A percentile compares a stretch with the other conserved stretches of the same genome.
phyloP scores from a whole-genome alignment of 345 rosid genomes.

The Cardamine occulta region DNA sequence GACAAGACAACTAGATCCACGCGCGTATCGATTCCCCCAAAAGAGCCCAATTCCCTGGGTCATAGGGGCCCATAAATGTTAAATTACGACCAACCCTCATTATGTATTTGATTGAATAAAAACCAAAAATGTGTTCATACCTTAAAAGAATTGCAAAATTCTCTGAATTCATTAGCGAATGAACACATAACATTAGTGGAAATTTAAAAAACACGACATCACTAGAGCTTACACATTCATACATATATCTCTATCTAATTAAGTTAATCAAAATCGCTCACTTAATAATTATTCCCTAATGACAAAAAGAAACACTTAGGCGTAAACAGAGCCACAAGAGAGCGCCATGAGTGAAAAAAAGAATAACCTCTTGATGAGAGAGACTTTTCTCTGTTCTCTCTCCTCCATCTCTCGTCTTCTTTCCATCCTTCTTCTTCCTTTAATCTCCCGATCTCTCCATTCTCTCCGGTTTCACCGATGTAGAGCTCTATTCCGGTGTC shows the following conservation, averaged over 20 bases:
- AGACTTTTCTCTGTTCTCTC: too few relatives aligned
- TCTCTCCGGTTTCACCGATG: too few relatives aligned
- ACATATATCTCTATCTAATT: conserved; percentile 23
- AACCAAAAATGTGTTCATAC: not conserved
- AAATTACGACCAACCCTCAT: not conserved
- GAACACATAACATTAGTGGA: conserved; percentile 36
- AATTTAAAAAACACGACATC: not conserved
- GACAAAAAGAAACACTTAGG: conserved; percentile 35
- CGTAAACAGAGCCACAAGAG: conserved; percentile 79
- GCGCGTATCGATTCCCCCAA: conserved; percentile 28
- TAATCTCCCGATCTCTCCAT: too few relatives aligned
- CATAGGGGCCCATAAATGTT: conserved; percentile 2
- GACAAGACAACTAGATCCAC: conserved; percentile 36
- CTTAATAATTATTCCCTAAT: conserved; percentile 21
- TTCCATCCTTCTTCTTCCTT: too few relatives aligned
- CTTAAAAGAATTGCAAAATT: not conserved
- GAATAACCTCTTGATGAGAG: too few relatives aligned
- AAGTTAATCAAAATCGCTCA: conserved; percentile 26
- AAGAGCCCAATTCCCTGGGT: conserved; percentile 22
- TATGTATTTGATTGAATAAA: not conserved
- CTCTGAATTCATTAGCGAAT: conserved; percentile 28
- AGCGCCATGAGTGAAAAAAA: conserved; percentile 95
- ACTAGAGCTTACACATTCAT: conserved; percentile 32
- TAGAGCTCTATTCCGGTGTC: too few relatives aligned
- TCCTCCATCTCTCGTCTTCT: too few relatives aligned